Base-by-base conservation (phyloP, 2,329 filamentous ascomycete species). In the Fusarium sp. region DNA sequence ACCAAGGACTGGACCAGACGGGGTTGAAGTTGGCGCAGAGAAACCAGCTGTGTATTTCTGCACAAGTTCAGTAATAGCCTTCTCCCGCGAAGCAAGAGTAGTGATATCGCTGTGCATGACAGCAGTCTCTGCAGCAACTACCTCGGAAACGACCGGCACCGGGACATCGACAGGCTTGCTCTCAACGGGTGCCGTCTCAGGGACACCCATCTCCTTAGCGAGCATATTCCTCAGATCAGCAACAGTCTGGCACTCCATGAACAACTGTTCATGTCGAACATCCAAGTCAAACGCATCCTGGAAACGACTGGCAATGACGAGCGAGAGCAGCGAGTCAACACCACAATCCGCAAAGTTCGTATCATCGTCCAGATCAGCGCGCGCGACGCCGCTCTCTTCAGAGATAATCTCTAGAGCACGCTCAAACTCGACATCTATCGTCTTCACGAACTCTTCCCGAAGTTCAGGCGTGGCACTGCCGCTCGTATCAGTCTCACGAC, bases 261-360 rank as follows among this genome's bases (percentile, higher is more conserved):
- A 69, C 9, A 69, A 18, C n/a, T 70, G 63, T 22, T 69, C 67
- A 16, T 69, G 67, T 0, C 52, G 20, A 1, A 69, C 32, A 25
- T 69, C 67, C 13, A 69, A 12, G 0, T 64, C 67, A 18, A 69
- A 69, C 0, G 44, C 37, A 37, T 90, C 87, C 20, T 86, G 85
- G 55, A 90, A 83, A 24, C 86, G 82, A 29, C 85, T 86, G 22
- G 82, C 83, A 34, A 90, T 86, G 4, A 86, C 87, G 45, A 90
- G 78, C 4, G 86, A 83, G 81, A 90, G 86, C 16, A 90, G 80
- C 1, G 88, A 90, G 76, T 90, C 88, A 16, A 89, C 85, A 30
- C 88, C 88, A 6, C 88, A 80, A 66, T 90, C 87, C 4, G 82
- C 79, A 74, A 90, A 89, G 57, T 82, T 83, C 22, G 87, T 85